phyloP scores from a whole-genome alignment of 1,284 basidiomycete genomes.

The Leccinum subrobustum region DNA sequence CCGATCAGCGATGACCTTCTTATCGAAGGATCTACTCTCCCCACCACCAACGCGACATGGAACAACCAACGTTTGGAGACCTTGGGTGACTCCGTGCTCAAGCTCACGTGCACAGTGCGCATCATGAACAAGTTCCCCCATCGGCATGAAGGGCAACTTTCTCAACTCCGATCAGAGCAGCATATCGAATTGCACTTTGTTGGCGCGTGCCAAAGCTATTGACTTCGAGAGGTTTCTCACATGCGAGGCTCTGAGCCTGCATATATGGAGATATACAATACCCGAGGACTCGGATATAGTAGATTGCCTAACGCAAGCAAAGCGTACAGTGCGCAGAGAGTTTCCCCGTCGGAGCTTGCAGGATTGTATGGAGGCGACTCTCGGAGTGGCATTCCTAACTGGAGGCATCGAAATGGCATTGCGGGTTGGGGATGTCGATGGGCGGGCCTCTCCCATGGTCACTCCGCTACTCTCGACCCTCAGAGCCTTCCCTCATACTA shows the following conservation, averaged over 20 bases:
- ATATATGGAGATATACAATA: slow-evolving; percentile 58
- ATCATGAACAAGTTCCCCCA: slow-evolving; percentile 72
- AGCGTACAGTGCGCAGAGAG: slow-evolving; percentile 32
- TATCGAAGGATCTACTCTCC: slow-evolving; percentile 72
- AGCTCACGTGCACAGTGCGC: slow-evolving; percentile 73
- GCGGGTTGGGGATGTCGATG: slow-evolving; percentile 64
- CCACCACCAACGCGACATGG: slow-evolving; percentile 57
- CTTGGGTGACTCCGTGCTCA: slow-evolving; percentile 79
- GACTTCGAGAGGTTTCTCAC: slow-evolving; percentile 64
- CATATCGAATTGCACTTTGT: slow-evolving; percentile 68
- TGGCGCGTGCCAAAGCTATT: slow-evolving; percentile 62
- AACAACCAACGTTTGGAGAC: slow-evolving; percentile 85
- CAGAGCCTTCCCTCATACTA: slow-evolving; percentile 34
- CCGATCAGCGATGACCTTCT: slow-evolving; percentile 55
- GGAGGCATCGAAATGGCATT: slow-evolving; percentile 72
- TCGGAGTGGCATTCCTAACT: slow-evolving; percentile 70
- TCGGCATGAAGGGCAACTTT: slow-evolving; percentile 80
- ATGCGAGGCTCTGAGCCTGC: slow-evolving; percentile 53
- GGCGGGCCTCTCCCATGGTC: slow-evolving; percentile 67
- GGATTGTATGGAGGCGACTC: slow-evolving; percentile 81
- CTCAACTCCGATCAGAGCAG: slow-evolving; percentile 56
- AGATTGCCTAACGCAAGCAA: slow-evolving; percentile 28
- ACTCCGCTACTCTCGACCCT: slow-evolving; percentile 44
- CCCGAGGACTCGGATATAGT: slow-evolving; percentile 35
- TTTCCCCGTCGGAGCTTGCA: slow-evolving; percentile 72